Conservation (phyloP, 441 rosid species). For the Croton laevigatus region DNA sequence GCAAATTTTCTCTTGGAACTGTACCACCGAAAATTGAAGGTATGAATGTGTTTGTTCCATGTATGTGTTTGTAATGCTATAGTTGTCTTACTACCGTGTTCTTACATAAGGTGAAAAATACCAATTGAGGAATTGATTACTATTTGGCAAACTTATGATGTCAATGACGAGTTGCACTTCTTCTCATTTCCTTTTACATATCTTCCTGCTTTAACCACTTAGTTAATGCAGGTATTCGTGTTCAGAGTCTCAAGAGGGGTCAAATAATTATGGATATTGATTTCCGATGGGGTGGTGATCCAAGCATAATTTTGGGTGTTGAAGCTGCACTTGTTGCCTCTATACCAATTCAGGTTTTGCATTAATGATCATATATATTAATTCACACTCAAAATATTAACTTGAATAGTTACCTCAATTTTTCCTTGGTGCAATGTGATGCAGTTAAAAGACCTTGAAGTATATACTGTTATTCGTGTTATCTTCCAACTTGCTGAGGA, state of each 20-base stretch:
- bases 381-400: not conserved
- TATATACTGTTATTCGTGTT: slow-evolving; percentile 85
- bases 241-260: slow-evolving; percentile 91
- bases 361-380: slow-evolving; percentile 16
- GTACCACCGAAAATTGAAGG: slow-evolving; percentile 98
- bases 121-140: not conserved
- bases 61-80: not conserved
- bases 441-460: slow-evolving; percentile 98
- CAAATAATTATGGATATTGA: slow-evolving; percentile 95
- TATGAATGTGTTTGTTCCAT: slow-evolving; percentile 22
- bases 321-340: slow-evolving; percentile 92
- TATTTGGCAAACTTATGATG: not conserved
- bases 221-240: slow-evolving; percentile 74
- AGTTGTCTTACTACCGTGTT: slow-evolving; percentile 7
- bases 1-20: slow-evolving; percentile 75
- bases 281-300: slow-evolving; percentile 98
- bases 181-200: not conserved
- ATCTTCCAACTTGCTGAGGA: slow-evolving; percentile 96
- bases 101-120: not conserved
- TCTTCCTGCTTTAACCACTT: slow-evolving; percentile 10
- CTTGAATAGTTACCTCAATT: slow-evolving; percentile 13
- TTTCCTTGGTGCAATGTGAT: slow-evolving; percentile 27
- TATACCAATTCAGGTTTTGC: slow-evolving; percentile 85
- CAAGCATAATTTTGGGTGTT: slow-evolving; percentile 83
- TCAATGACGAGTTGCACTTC: not conserved